Evolutionary conservation across 805 yeast species (phyloP).

Genomic region (Ogataea siamensis): DNA sequence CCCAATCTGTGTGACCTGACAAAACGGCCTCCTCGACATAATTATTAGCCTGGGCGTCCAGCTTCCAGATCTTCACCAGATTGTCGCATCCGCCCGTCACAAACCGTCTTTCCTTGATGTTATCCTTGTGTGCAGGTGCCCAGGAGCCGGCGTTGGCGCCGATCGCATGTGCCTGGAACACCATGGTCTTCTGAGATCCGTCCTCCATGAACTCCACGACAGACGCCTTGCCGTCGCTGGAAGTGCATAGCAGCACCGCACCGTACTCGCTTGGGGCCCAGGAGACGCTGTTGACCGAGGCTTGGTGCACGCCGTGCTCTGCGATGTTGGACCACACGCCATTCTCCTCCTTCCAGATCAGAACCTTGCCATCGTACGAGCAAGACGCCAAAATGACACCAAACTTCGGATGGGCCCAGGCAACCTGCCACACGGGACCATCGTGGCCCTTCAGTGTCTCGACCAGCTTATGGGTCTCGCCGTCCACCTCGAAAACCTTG

Average conservation of each 20-base stretch:
- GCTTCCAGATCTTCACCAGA: conserved; percentile 87
- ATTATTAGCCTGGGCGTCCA: conserved; percentile 49
- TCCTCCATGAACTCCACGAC: conserved; percentile 89
- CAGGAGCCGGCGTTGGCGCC: conserved; percentile 95
- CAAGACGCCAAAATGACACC: conserved; percentile 93
- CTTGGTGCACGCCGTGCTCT: conserved; percentile 84
- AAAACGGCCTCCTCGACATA: conserved; percentile 74
- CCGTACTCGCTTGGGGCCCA: conserved; percentile 99
- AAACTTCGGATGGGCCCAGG: conserved; percentile 99
- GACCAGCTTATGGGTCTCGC: conserved; percentile 73
- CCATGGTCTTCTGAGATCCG: conserved; percentile 66
- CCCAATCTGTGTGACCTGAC: conserved; percentile 97
- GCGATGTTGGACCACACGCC: conserved; percentile 86
- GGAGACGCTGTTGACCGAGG: conserved; percentile 87
- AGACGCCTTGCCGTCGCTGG: conserved; percentile 90
- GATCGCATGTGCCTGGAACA: conserved; percentile 81
- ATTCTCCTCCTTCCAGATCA: conserved; percentile 93
- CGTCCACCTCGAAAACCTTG: conserved; percentile 88
- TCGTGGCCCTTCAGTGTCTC: conserved; percentile 92
- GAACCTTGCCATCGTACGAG: conserved; percentile 91
- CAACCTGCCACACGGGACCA: conserved; percentile 98
- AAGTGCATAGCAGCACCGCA: conserved; percentile 83
- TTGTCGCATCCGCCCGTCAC: conserved; percentile 97
- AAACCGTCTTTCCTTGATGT: conserved; percentile 58
- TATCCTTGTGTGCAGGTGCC: conserved; percentile 65